Evolutionary conservation across 129 eudicot genomes (phyloP).

Genomic region (Chrysanthemum seticuspe): DNA sequence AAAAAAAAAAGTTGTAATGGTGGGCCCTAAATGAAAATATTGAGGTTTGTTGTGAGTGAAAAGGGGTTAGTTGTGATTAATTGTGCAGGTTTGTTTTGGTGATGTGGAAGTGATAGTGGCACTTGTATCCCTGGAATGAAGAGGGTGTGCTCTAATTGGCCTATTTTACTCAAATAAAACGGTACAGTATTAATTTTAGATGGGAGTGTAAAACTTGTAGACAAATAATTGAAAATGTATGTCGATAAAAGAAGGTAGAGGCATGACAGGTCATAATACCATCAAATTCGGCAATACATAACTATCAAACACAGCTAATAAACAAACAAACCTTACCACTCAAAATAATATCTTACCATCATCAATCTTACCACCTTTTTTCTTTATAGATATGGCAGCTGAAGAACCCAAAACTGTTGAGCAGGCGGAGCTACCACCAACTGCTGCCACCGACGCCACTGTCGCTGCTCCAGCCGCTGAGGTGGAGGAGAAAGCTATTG

Average conservation of each 20-base stretch:
- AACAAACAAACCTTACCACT: neutral
- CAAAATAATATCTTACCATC: constrained; percentile 19
- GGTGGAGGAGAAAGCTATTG: constrained; percentile 63
- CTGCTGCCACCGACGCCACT: neutral
- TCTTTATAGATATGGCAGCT: constrained; percentile 43
- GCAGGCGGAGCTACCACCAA: constrained; percentile 39
- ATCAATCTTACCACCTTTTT: constrained; percentile 48
- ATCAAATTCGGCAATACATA: neutral
- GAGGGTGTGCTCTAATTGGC: too few species aligned
- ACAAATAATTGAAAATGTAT: too few species aligned
- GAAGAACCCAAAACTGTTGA: constrained; percentile 61
- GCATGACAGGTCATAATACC: neutral
- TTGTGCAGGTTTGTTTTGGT: too few species aligned
- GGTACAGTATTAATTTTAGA: too few species aligned
- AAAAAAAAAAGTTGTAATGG: too few species aligned
- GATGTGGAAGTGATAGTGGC: too few species aligned
- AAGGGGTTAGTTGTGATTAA: too few species aligned
- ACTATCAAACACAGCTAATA: neutral
- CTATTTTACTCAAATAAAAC: too few species aligned
- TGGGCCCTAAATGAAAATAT: too few species aligned
- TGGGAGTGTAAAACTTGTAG: too few species aligned
- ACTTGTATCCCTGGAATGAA: too few species aligned
- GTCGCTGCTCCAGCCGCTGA: constrained; percentile 16
- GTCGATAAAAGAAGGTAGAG: neutral
- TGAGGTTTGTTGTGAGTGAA: too few species aligned